phyloP scores from a whole-genome alignment of 768 basidiomycete species.

The Hypsizygus marmoreus region DNA sequence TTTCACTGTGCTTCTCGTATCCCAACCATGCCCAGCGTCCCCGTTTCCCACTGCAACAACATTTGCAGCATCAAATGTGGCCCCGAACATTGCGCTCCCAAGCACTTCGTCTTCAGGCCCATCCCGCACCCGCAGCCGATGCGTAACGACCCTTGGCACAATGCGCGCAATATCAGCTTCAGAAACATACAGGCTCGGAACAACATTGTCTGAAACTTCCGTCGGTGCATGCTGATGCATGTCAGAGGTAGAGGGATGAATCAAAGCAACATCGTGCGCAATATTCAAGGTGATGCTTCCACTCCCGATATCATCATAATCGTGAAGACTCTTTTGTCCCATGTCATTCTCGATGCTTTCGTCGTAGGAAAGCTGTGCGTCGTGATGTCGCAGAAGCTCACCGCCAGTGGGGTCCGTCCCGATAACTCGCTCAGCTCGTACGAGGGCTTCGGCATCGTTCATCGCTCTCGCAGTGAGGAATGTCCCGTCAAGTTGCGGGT shows the following conservation, averaged over 20 bases:
- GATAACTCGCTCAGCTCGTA: conserved; percentile 66
- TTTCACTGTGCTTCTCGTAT: conserved; percentile 52
- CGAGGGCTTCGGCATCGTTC: conserved; percentile 66
- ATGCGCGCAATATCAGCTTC: conserved; percentile 77
- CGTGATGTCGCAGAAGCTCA: conserved; percentile 38
- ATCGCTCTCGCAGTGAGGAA: conserved; percentile 63
- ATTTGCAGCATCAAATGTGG: conserved; percentile 39
- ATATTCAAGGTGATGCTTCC: conserved; percentile 14
- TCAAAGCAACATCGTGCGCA: conserved; percentile 12
- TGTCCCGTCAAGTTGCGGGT: conserved; percentile 66
- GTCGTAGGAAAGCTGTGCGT: conserved; percentile 5
- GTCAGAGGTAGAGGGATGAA: no score
- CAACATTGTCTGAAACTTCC: conserved; percentile 14
- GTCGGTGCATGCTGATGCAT: not conserved
- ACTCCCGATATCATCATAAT: conserved; percentile 16
- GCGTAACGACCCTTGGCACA: conserved; percentile 71
- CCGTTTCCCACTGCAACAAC: conserved; percentile 2
- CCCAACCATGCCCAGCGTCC: conserved; percentile 18
- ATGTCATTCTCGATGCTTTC: not conserved
- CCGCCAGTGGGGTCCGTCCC: conserved; percentile 62
- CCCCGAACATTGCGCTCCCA: conserved; percentile 62
- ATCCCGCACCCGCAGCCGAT: conserved; percentile 70
- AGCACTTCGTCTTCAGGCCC: conserved; percentile 73
- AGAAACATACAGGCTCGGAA: conserved; percentile 56
- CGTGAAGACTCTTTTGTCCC: conserved; percentile 1